phyloP scores from a whole-genome alignment of 2,329 filamentous ascomycete genomes.

The Rutstroemia sydowiana region DNA sequence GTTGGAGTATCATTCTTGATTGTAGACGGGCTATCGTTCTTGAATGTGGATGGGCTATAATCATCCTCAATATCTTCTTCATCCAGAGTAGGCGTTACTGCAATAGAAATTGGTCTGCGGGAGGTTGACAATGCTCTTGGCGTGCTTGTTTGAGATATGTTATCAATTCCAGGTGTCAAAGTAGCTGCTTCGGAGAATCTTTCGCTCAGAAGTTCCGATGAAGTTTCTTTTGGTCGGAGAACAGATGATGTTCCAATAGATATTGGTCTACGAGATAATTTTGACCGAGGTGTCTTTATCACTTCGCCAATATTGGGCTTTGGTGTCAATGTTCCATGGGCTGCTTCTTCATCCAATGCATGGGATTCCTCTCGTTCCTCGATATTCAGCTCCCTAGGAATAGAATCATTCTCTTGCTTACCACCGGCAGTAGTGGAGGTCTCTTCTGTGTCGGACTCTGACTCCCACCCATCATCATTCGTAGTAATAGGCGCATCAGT shows the following conservation, averaged over 20 bases:
- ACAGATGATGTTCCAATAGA: not conserved
- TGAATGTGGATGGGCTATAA: not conserved
- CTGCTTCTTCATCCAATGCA: not conserved
- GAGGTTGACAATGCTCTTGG: not conserved
- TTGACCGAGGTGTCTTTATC: not conserved
- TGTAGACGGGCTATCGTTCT: not conserved
- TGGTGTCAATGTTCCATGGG: not conserved
- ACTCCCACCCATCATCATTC: constrained; percentile 19
- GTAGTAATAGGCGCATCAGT: not conserved
- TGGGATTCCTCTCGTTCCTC: not conserved
- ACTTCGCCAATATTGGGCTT: not conserved
- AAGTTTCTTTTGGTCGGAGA: not conserved
- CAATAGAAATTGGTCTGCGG: not conserved
- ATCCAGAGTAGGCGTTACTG: not conserved
- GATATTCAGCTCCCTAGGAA: not conserved
- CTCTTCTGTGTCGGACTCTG: not conserved
- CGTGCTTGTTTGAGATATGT: not conserved
- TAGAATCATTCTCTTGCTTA: constrained; percentile 11
- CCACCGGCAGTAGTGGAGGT: constrained; percentile 17
- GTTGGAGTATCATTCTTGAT: not conserved
- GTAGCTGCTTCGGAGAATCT: not conserved
- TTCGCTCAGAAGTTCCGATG: not conserved
- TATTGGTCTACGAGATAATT: not conserved
- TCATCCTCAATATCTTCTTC: not conserved
- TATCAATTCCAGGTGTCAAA: too few species aligned